Percentiles rank a stretch among this genome's conserved stretches.
phyloP scores from a whole-genome alignment of 352 stramenopile species.

The Phytophthora rubi region DNA sequence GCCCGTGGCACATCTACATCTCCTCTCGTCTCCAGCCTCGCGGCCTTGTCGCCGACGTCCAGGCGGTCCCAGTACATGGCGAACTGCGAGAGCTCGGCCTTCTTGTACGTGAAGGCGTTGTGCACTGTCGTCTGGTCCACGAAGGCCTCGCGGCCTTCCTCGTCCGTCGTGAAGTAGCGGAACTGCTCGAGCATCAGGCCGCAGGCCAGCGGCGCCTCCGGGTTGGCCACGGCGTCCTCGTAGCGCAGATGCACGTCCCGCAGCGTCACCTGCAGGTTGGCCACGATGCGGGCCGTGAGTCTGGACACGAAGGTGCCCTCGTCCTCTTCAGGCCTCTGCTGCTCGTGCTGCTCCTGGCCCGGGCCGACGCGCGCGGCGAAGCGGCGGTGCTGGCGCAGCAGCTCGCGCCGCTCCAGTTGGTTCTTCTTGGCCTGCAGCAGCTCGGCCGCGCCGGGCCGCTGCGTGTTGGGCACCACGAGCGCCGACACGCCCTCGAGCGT shows the following conservation, averaged over 20 bases:
- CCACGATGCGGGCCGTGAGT: conserved; percentile 76
- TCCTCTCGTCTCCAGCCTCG: conserved; percentile 45
- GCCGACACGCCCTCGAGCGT: conserved; percentile 75
- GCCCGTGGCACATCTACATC: conserved; percentile 34
- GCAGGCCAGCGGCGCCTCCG: conserved; percentile 68
- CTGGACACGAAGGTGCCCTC: conserved; percentile 84
- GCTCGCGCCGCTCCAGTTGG: conserved; percentile 68
- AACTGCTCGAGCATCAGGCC: conserved; percentile 75
- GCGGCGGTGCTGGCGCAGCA: conserved; percentile 72
- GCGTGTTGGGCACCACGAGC: conserved; percentile 70
- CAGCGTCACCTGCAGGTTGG: conserved; percentile 84
- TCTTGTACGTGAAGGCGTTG: conserved; percentile 67
- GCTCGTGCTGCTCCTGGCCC: conserved; percentile 13
- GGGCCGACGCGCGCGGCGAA: conserved; percentile 54
- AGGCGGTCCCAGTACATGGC: conserved; percentile 79
- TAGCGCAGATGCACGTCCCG: conserved; percentile 78
- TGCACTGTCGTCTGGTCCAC: conserved; percentile 56
- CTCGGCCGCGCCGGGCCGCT: conserved; percentile 56
- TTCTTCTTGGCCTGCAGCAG: conserved; percentile 63
- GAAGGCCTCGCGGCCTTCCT: conserved; percentile 68
- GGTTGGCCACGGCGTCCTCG: conserved; percentile 75
- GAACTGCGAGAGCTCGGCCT: conserved; percentile 53
- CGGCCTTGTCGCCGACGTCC: conserved; percentile 13
- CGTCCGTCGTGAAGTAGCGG: conserved; percentile 77
- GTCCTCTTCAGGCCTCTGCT: conserved; percentile 47